Evolutionary conservation across 2,329 filamentous ascomycete species (phyloP), one percentile per base, ranked within the genome.

Genomic region (Neonectria neomacrospora): DNA sequence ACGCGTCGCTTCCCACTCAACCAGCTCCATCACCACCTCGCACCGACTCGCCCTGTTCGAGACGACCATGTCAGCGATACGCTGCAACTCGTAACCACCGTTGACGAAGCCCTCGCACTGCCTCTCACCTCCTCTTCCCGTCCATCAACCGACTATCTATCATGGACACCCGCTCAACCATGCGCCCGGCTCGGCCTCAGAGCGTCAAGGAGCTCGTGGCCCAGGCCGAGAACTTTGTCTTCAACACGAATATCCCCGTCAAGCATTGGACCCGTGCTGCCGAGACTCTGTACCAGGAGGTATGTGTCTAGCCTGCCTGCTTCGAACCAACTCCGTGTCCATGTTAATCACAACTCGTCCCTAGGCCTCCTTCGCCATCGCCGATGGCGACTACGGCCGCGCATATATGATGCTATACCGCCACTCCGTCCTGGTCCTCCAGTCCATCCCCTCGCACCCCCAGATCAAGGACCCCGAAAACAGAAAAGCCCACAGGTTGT

Each of bases 371-470:
- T 93, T 95, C 71, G 97, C 97, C 75, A 86, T 96, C 73, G 86
- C 87, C 44, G 95, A 98, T 78, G 90, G 91, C 73, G 94, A 97
- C 78, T 88, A 93, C 67, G 88, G 94, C 71, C 91, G 96, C 74
- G 92, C 95, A 5, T 99, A 97, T 77, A 86, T 97, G 58, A 88
- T 98, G 63, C 87, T 97, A n/a, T 93, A 96, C 76, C 90, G 96
- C 70, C 94, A 97, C 79, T 93, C 93, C 10, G 86, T 90, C 56
- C 88, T 99, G n/a, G 87, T 97, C 23, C 82, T 97, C 28, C 87
- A 93, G 7, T 86, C 91, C 57, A 83, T 99, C 9, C 85, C 87
- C 0, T 85, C 82, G 1, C 96, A 98, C 71, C 94, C 95, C 1
- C 88, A 96, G 59, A 88, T 88, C 48, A 90, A 87, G 69, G 85